Percentiles rank a stretch among this genome's conserved stretches.
These are phyloP conservation scores for Aspergillus tubingensis DNA, from an alignment of 2,329 filamentous ascomycete genomes.

Conservation along the genomic window DNA sequence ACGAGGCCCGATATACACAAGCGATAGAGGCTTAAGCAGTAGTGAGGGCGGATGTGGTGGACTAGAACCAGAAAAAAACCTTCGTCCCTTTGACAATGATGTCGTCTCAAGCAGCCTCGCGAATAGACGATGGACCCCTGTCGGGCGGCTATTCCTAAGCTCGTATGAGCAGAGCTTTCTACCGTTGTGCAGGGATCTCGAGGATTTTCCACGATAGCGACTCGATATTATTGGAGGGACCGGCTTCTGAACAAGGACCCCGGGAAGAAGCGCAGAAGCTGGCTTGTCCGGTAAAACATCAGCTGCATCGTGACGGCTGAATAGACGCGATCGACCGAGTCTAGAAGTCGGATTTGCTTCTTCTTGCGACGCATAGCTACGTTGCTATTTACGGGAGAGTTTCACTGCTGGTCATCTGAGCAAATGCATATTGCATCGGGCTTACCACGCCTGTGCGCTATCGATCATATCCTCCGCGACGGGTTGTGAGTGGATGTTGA, in stretches of 20 bases:
- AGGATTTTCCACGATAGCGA: neutral
- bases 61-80: neutral
- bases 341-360: constrained; percentile 12
- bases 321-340: constrained; percentile 8
- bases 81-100: neutral
- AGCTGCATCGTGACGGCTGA: constrained; percentile 13
- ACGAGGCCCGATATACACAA: neutral
- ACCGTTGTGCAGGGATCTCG: neutral
- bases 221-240: neutral
- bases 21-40: neutral
- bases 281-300: constrained; percentile 1
- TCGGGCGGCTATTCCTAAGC: neutral
- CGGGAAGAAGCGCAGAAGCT: neutral
- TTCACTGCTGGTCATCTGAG: constrained; percentile 18
- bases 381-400: constrained; percentile 16
- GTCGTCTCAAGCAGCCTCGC: neutral
- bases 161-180: neutral
- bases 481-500: neutral
- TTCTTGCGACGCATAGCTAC: neutral
- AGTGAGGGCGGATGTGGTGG: neutral
- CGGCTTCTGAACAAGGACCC: neutral
- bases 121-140: neutral
- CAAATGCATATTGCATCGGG: constrained; percentile 3
- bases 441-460: constrained; percentile 2
- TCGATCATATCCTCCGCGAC: constrained; percentile 2